Evolutionary conservation across 345 rosid genomes (phyloP).

Genomic region (Rhizophora apiculata): DNA sequence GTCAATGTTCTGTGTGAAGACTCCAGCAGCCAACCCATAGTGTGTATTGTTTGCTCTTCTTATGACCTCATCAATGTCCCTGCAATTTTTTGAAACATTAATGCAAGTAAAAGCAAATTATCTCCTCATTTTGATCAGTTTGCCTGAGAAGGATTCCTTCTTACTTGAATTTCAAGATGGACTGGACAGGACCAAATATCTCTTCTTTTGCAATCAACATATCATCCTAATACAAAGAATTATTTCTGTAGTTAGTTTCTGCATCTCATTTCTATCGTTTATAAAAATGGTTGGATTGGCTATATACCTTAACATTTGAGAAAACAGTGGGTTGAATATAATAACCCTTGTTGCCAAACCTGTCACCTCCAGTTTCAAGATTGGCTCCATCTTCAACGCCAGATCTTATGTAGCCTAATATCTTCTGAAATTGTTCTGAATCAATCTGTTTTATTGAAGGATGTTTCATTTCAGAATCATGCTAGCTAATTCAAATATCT

Average conservation of each 20-base stretch:
- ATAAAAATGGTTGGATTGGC: neutral
- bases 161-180: slow-evolving; percentile 87
- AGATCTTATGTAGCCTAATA: slow-evolving; percentile 56
- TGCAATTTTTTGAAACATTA: slow-evolving; percentile 19
- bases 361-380: slow-evolving; percentile 83
- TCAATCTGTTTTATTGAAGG: slow-evolving; percentile 50
- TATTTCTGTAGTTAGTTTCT: neutral
- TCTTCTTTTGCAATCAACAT: slow-evolving; percentile 89
- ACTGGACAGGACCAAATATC: slow-evolving; percentile 93
- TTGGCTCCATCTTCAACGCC: slow-evolving; percentile 86
- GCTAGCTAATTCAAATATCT: neutral
- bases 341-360: slow-evolving; percentile 68
- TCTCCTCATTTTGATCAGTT: neutral
- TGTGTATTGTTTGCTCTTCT: slow-evolving; percentile 52
- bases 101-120: neutral
- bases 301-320: slow-evolving; percentile 71
- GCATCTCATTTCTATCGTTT: neutral
- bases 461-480: neutral
- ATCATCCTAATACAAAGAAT: slow-evolving; percentile 52
- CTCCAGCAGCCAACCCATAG: slow-evolving; percentile 85
- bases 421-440: slow-evolving; percentile 65
- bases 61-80: slow-evolving; percentile 72
- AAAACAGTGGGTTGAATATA: slow-evolving; percentile 94
- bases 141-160: slow-evolving; percentile 11
- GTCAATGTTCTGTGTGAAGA: slow-evolving; percentile 71